A percentile compares a stretch with the other conserved stretches of the same genome.
These are phyloP conservation scores for Trichoderma guizhouense DNA, from an alignment of 2,329 filamentous ascomycete genomes.

Conservation along the genomic window DNA sequence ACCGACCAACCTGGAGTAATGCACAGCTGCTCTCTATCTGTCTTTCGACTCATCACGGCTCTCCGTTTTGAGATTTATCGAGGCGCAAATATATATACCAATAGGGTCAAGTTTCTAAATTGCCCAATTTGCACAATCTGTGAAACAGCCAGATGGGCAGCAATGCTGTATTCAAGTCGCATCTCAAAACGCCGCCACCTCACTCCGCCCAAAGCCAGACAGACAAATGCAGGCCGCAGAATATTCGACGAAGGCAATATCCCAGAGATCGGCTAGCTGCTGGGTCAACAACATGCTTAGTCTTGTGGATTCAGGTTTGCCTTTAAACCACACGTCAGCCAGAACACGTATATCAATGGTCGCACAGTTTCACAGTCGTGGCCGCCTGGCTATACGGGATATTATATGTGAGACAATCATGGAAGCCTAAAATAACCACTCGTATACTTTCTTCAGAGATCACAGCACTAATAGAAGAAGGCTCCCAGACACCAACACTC, in stretches of 20 bases:
- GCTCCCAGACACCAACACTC: not conserved
- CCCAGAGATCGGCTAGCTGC: not conserved
- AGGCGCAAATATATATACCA: not conserved
- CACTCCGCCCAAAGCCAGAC: not conserved
- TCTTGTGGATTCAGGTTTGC: not conserved
- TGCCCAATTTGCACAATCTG: not conserved
- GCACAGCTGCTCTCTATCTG: not conserved
- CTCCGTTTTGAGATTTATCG: not conserved
- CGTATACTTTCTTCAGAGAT: not conserved
- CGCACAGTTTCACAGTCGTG: conserved; percentile 8
- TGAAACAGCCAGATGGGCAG: not conserved
- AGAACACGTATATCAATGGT: conserved; percentile 2
- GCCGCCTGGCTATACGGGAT: not conserved
- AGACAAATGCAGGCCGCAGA: not conserved
- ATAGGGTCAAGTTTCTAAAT: not conserved
- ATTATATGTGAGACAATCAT: conserved; percentile 15
- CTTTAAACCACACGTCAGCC: not conserved
- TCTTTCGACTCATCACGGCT: not conserved
- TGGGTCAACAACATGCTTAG: not conserved
- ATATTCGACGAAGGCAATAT: not conserved
- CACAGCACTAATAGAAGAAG: not conserved
- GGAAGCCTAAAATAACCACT: conserved; percentile 14
- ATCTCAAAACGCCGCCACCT: not conserved
- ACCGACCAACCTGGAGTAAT: not conserved
- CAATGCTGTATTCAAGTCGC: not conserved